phyloP scores from a whole-genome alignment of 345 rosid genomes.

The Theobroma cacao region DNA sequence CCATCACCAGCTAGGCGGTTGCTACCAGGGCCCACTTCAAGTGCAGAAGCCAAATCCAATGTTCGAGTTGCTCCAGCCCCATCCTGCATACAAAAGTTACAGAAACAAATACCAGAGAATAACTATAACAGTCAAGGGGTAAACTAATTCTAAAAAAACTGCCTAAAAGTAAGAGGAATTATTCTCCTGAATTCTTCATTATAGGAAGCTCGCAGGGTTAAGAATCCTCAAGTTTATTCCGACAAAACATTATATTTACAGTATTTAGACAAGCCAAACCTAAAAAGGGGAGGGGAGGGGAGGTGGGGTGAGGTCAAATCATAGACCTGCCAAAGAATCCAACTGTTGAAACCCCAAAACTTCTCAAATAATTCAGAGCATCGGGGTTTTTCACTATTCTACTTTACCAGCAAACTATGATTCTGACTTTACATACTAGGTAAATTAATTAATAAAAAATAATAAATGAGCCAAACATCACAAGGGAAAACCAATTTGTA shows the following conservation, averaged over 20 bases:
- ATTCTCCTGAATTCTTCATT: not conserved
- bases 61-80: conserved; percentile 67
- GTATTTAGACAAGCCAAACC: not conserved
- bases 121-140: not conserved
- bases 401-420: not conserved
- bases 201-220: not conserved
- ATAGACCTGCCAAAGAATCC: not conserved
- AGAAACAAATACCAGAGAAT: conserved; percentile 8
- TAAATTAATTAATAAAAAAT: not conserved
- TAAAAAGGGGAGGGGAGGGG: not conserved
- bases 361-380: not conserved
- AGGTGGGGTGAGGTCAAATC: no score
- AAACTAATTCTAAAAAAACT: not conserved
- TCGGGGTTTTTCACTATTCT: not conserved
- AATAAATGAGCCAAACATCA: not conserved
- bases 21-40: conserved; percentile 66
- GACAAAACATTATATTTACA: not conserved
- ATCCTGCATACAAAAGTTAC: conserved; percentile 38
- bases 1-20: conserved; percentile 55
- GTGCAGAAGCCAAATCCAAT: conserved; percentile 84
- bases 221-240: not conserved
- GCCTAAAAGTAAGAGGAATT: not conserved
- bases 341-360: not conserved
- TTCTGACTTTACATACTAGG: not conserved
- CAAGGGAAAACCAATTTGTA: not conserved